Conservation (phyloP, 768 basidiomycete species). For the Rhodotorula diobovata region DNA sequence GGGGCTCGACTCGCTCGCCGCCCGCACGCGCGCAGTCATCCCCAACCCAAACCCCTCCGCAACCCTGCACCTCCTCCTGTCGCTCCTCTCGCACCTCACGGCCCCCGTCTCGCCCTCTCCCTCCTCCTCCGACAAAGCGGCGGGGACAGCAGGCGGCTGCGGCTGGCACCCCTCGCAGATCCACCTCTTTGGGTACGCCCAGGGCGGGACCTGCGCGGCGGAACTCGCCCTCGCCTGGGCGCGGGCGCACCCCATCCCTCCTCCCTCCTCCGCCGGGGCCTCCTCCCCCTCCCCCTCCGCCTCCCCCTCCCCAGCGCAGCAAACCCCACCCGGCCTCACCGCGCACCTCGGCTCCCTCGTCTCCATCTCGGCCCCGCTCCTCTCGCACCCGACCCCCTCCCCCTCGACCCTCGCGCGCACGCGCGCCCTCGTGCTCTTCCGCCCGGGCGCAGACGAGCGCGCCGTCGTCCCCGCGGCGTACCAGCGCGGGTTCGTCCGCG, state of each 20-base stretch:
- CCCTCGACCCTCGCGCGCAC: constrained; percentile 54
- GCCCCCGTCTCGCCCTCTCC: constrained; percentile 43
- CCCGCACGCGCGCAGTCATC: constrained; percentile 15
- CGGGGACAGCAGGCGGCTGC: constrained; percentile 45
- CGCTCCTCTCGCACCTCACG: constrained; percentile 58
- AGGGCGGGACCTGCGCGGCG: constrained; percentile 72
- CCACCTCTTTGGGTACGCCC: constrained; percentile 81
- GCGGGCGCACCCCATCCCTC: constrained; percentile 24
- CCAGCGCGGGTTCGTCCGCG: constrained; percentile 58
- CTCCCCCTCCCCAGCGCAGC: not conserved
- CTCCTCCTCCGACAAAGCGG: constrained; percentile 53
- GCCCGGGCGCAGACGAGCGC: constrained; percentile 53
- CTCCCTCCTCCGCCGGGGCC: no score
- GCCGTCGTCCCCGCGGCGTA: constrained; percentile 53
- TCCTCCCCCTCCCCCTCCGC: constrained; percentile 13
- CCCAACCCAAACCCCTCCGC: constrained; percentile 66
- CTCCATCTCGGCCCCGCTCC: constrained; percentile 65
- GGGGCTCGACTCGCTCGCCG: no score
- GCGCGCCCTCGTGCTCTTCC: constrained; percentile 60
- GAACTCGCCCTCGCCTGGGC: constrained; percentile 57
- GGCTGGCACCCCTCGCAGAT: constrained; percentile 65
- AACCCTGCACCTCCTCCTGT: constrained; percentile 58
- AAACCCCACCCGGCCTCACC: not conserved
- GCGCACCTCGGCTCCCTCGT: constrained; percentile 61
- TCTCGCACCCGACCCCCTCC: constrained; percentile 66